A percentile compares a stretch with the other conserved stretches of the same genome.
Conservation (phyloP, 1,284 basidiomycete species). For the Ustilago lituana region DNA sequence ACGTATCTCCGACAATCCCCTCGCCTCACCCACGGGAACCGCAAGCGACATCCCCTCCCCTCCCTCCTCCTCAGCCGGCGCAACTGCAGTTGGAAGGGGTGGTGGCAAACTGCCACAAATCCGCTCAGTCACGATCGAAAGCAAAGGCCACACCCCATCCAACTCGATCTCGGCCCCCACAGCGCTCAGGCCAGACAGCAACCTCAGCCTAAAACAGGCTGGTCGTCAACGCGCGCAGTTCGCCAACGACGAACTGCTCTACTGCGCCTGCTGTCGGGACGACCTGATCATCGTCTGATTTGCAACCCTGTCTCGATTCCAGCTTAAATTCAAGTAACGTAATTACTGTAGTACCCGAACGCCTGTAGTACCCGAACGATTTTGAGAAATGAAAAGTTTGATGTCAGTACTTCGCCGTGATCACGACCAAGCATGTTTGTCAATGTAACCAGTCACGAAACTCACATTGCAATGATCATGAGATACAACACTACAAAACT, state of each 20-base stretch:
- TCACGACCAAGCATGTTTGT: too few relatives aligned
- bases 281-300: conserved; percentile 51
- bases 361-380: too few relatives aligned
- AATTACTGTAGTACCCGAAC: too few relatives aligned
- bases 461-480: too few relatives aligned
- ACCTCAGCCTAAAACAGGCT: conserved; percentile 4
- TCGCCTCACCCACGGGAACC: too few relatives aligned
- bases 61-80: not conserved
- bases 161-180: conserved; percentile 10
- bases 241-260: conserved; percentile 47
- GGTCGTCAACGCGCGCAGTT: conserved; percentile 29
- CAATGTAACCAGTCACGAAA: too few relatives aligned
- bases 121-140: conserved; percentile 13
- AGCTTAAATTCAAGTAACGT: too few relatives aligned
- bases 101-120: conserved; percentile 8
- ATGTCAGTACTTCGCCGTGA: too few relatives aligned
- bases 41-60: not conserved
- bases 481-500: too few relatives aligned
- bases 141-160: conserved; percentile 39
- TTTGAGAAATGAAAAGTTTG: too few relatives aligned
- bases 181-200: conserved; percentile 6
- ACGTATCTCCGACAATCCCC: conserved; percentile 16
- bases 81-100: not conserved
- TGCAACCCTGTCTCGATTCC: not conserved
- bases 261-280: conserved; percentile 46